Conservation (phyloP, 371 early-diverging fungal genomes). For the Mortierella sp. region DNA sequence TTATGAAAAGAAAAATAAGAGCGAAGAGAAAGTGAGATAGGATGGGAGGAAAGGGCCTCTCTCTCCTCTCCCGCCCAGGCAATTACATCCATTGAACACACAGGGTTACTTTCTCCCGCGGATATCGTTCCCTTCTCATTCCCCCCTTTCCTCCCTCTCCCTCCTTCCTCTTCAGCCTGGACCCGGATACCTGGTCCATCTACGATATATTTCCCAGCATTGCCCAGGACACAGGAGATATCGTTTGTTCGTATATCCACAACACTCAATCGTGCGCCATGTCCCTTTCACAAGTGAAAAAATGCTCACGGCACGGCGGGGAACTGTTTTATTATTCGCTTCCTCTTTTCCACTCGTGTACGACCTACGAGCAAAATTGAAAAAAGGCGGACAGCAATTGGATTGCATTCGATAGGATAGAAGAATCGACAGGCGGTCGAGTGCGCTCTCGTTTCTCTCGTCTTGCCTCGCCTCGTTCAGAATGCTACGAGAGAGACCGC, state of each 20-base stretch:
- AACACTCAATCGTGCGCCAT: neutral
- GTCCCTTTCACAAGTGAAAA: neutral
- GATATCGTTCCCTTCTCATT: neutral
- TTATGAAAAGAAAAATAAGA: neutral
- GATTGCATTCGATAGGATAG: slow-evolving; percentile 3
- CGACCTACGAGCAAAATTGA: slow-evolving; percentile 1
- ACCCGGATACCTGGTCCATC: slow-evolving; percentile 11
- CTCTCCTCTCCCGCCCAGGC: neutral
- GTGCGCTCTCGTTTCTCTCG: slow-evolving; percentile 2
- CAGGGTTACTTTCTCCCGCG: slow-evolving; percentile 9
- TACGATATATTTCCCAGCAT: neutral
- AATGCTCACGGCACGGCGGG: slow-evolving; percentile 9
- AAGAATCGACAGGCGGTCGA: neutral
- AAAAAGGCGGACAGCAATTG: neutral
- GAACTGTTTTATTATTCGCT: neutral
- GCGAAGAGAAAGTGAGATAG: neutral
- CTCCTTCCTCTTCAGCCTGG: neutral
- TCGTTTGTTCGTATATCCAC: slow-evolving; percentile 6
- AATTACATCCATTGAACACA: neutral
- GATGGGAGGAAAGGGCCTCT: neutral
- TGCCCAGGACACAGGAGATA: neutral
- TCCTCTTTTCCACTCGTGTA: neutral
- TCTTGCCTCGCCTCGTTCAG: neutral
- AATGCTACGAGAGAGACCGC: neutral
- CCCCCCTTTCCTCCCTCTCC: neutral